Percentiles rank a stretch among this genome's conserved stretches.
Conservation (phyloP, 116 monocot genomes). For the Dioscorea cayenensis region DNA sequence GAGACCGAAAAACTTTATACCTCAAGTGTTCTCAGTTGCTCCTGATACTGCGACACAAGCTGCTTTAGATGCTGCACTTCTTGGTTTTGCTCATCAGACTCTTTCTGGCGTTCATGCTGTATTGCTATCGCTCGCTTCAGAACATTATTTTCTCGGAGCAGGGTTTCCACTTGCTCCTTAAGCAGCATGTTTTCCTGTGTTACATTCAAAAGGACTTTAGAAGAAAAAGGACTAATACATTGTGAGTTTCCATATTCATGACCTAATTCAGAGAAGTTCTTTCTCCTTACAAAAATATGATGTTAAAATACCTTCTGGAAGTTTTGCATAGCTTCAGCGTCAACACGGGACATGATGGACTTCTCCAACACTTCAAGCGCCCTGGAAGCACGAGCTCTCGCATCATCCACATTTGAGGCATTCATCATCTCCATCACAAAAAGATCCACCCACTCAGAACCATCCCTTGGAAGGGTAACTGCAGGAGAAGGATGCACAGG, state of each 20-base stretch:
- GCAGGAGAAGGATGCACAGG: slow-evolving; percentile 1
- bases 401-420: slow-evolving; percentile 29
- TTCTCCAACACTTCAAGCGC: slow-evolving; percentile 32
- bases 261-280: too few relatives aligned
- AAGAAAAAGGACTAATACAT: too few relatives aligned
- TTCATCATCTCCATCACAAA: slow-evolving; percentile 22
- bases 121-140: slow-evolving; percentile 48
- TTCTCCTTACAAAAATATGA: too few relatives aligned
- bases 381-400: slow-evolving; percentile 31
- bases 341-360: slow-evolving; percentile 23
- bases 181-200: slow-evolving; percentile 35
- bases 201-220: background rate
- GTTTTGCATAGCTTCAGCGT: slow-evolving; percentile 20
- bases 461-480: slow-evolving; percentile 28
- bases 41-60: slow-evolving; percentile 45
- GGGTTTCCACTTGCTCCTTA: slow-evolving; percentile 37
- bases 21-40: slow-evolving; percentile 45
- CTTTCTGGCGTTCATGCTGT: slow-evolving; percentile 48
- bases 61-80: slow-evolving; percentile 49
- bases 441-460: slow-evolving; percentile 71
- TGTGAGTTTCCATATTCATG: too few relatives aligned
- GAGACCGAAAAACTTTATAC: slow-evolving; percentile 7
- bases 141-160: slow-evolving; percentile 36
- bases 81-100: slow-evolving; percentile 27
- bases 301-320: slow-evolving; percentile 26